Conservation (phyloP, 1,284 basidiomycete species). For the Pseudozyma pruni region DNA sequence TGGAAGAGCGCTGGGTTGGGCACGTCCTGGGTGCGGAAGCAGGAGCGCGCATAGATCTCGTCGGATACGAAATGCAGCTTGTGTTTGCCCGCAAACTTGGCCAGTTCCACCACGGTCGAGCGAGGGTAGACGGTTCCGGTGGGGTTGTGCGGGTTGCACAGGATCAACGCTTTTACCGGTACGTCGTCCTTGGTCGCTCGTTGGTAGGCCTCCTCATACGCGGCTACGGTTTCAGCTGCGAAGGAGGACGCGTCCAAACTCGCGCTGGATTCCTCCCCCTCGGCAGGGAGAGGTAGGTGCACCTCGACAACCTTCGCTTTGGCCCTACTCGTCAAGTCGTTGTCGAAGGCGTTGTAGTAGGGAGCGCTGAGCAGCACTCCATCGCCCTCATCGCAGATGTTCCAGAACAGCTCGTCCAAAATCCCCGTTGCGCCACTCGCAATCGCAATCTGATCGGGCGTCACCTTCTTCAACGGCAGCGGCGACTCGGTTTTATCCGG, state of each 20-base stretch:
- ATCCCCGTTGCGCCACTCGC: slow-evolving; percentile 53
- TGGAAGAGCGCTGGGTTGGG: slow-evolving; percentile 35
- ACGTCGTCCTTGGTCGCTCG: slow-evolving; percentile 32
- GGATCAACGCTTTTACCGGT: slow-evolving; percentile 29
- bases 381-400: slow-evolving; percentile 47
- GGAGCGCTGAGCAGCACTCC: slow-evolving; percentile 53
- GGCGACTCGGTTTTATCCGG: slow-evolving; percentile 30
- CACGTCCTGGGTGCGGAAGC: slow-evolving; percentile 28
- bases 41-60: slow-evolving; percentile 59
- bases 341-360: slow-evolving; percentile 57
- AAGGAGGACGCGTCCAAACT: slow-evolving; percentile 11
- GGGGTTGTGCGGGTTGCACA: slow-evolving; percentile 62
- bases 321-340: slow-evolving; percentile 42
- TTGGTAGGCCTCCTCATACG: slow-evolving; percentile 42
- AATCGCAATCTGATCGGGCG: slow-evolving; percentile 50
- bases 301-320: slow-evolving; percentile 42
- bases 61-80: slow-evolving; percentile 57
- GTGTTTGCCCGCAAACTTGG: slow-evolving; percentile 49
- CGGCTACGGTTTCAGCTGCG: slow-evolving; percentile 21
- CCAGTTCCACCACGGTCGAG: slow-evolving; percentile 43
- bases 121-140: slow-evolving; percentile 55
- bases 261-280: background rate
- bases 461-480: slow-evolving; percentile 33
- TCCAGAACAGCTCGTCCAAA: slow-evolving; percentile 52
- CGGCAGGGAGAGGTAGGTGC: slow-evolving; percentile 15